Conservation (phyloP, 225 moss, liverwort and hornwort species). For the Pseudoscleropodium purum region DNA sequence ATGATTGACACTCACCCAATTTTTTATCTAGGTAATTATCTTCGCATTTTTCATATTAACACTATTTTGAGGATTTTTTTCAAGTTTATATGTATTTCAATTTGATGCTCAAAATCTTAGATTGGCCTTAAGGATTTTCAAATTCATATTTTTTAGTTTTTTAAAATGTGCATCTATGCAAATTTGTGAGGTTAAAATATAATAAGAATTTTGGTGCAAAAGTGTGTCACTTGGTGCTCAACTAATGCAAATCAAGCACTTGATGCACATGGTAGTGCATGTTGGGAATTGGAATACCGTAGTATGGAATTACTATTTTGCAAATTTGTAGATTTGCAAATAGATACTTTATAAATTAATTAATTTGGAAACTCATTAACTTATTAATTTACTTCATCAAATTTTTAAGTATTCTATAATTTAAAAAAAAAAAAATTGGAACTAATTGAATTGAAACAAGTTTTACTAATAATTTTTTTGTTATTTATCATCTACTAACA, state of each 20-base stretch:
- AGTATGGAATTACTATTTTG: accelerated
- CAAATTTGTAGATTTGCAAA: neutral
- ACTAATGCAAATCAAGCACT: neutral
- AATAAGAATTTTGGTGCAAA: neutral
- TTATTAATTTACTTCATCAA: neutral
- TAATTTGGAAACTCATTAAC: neutral
- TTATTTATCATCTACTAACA: accelerated
- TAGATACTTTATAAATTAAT: neutral
- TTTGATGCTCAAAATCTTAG: neutral
- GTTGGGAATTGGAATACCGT: accelerated
- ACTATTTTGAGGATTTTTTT: too few relatives aligned
- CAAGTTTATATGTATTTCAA: too few relatives aligned
- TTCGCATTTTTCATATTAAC: neutral
- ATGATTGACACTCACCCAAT: neutral
- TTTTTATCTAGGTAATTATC: neutral
- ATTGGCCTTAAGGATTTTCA: neutral
- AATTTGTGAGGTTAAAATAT: neutral
- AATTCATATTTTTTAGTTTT: accelerated
- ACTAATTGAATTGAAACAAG: neutral
- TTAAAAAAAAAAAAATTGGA: neutral
- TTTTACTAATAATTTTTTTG: neutral
- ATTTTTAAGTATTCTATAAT: neutral
- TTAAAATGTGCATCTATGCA: neutral
- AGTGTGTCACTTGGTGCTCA: neutral
- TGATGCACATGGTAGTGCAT: neutral